Percentiles rank a stretch among this genome's conserved stretches.
These are phyloP conservation scores for Zarea fungicola DNA, from an alignment of 2,329 filamentous ascomycete species.

Conservation along the genomic window DNA sequence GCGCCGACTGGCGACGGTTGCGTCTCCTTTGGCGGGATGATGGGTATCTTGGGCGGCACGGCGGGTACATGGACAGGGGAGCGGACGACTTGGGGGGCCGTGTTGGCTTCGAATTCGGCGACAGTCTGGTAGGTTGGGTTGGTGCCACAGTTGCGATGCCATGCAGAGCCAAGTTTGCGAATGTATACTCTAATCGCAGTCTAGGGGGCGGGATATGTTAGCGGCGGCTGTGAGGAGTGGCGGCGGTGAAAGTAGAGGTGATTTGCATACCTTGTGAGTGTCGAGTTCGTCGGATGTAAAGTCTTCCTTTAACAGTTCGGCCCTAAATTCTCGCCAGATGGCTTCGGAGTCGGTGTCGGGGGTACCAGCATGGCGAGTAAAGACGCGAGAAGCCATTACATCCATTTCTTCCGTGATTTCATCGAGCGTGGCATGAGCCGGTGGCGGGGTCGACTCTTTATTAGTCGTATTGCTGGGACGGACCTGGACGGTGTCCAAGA, in stretches of 20 bases:
- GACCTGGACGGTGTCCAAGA: conserved; percentile 53
- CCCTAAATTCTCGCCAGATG: conserved; percentile 53
- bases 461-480: conserved; percentile 37
- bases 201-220: conserved; percentile 32
- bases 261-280: conserved; percentile 49
- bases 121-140: conserved; percentile 49
- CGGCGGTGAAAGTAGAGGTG: conserved; percentile 3
- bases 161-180: conserved; percentile 50
- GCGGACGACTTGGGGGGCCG: conserved; percentile 19
- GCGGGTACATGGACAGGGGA: conserved; percentile 22
- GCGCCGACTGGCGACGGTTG: conserved; percentile 33
- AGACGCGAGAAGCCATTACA: conserved; percentile 47
- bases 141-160: conserved; percentile 35
- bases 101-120: conserved; percentile 38
- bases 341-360: conserved; percentile 43
- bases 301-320: conserved; percentile 53
- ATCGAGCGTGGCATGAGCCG: conserved; percentile 41
- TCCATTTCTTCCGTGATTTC: conserved; percentile 57
- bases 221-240: conserved; percentile 6
- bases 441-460: conserved; percentile 28
- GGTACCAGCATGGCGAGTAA: conserved; percentile 35
- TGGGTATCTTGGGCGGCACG: conserved; percentile 17
- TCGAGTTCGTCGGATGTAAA: conserved; percentile 51
- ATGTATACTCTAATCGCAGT: conserved; percentile 57
- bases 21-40: conserved; percentile 27